Evolutionary conservation across 1,284 basidiomycete species (phyloP), one percentile per base, ranked within the genome.

Genomic region (Cronartium quercuum): DNA sequence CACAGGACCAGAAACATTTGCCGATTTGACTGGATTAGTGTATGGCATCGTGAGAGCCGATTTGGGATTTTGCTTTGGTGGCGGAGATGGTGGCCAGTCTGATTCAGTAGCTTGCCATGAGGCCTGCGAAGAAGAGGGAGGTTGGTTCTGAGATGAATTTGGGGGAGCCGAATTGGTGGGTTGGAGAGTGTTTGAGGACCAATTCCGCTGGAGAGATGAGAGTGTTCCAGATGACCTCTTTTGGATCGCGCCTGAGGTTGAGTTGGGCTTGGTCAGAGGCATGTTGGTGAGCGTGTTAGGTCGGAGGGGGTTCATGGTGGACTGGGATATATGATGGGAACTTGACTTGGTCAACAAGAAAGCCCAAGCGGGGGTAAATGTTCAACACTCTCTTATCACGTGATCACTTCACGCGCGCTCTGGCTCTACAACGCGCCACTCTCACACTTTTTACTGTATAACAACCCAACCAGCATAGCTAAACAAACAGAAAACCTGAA

Each of bases 71-170:
- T 18, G 24, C 7, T 34, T 61, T 18, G 24, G 21, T 24, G 37
- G 58, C 9, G 66, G 34, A n/a, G 69, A 64, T 21, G 62, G 69
- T 12, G 68, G 68, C 68, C 68, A 70, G 15, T 70, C 68, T 6
- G 38, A 41, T 44, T 70, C 57, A 47, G 44, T 60, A 29, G 60
- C 57, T 63, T 70, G 68, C 68, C 67, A 70, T 21, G 68, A 63
- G 35, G 58, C 60, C 21, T 70, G 68, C 10, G 68, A 70, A 24
- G 68, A 71, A 38, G 69, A 71, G n/a, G 29, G n/a, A 24, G 29
- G n/a, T 21, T 24, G 51, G 12, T 55, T 55, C 29, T 55, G 51
- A 21, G 51, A 55, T 21, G 51, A 55, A n/a, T n/a, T n/a, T n/a
- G n/a, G n/a, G 6, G 51, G 51, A 4, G 51, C n/a, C 6, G 51